These are phyloP conservation scores for Monilinia fructigena DNA, from an alignment of 2,329 filamentous ascomycete genomes.

Conservation along the genomic window DNA sequence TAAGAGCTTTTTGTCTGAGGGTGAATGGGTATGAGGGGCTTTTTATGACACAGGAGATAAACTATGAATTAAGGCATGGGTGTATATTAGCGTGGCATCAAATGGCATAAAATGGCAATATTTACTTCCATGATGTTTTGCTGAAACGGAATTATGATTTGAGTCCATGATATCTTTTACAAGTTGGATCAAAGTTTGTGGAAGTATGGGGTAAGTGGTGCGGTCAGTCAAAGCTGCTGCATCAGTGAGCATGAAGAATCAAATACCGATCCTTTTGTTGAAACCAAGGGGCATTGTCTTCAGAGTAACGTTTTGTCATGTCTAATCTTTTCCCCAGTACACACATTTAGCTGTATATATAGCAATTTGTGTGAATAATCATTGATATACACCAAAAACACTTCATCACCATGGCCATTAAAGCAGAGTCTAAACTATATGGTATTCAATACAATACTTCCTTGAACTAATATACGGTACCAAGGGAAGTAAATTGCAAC, in stretches of 20 bases:
- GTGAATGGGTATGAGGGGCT: slow-evolving; percentile 6
- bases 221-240: background rate
- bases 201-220: background rate
- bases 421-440: too few relatives aligned
- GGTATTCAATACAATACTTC: too few relatives aligned
- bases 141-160: background rate
- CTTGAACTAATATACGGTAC: too few relatives aligned
- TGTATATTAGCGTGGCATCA: slow-evolving; percentile 39
- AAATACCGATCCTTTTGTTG: background rate
- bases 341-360: background rate
- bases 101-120: slow-evolving; percentile 25
- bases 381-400: too few relatives aligned
- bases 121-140: slow-evolving; percentile 6
- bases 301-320: background rate
- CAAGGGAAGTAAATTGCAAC: too few relatives aligned
- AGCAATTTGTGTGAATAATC: background rate
- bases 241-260: background rate
- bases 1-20: slow-evolving; percentile 22
- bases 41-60: slow-evolving; percentile 21
- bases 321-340: background rate
- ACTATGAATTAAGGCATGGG: slow-evolving; percentile 27
- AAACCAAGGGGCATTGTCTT: background rate
- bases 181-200: background rate
- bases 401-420: too few relatives aligned
- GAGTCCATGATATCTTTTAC: background rate